phyloP scores from a whole-genome alignment of 2,329 filamentous ascomycete species.

The Epichloe typhina region DNA sequence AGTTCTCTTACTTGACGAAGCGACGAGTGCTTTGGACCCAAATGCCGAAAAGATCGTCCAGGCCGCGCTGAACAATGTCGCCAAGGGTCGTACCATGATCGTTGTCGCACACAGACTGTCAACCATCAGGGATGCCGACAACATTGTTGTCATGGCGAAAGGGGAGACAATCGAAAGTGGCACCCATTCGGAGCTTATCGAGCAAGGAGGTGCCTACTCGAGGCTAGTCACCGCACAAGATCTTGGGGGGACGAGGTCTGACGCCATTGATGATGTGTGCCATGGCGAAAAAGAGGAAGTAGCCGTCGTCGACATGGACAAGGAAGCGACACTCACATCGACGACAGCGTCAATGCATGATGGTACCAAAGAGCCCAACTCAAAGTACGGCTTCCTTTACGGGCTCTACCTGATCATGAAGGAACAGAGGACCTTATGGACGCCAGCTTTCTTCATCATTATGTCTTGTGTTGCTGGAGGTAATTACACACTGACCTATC shows the following conservation, averaged over 20 bases:
- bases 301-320: constrained; percentile 15
- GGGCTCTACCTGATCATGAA: constrained; percentile 17
- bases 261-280: constrained; percentile 2
- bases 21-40: constrained; percentile 44
- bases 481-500: constrained; percentile 4
- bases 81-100: constrained; percentile 47
- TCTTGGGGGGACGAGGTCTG: constrained; percentile 16
- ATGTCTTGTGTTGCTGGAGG: constrained; percentile 17
- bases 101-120: constrained; percentile 50
- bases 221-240: constrained; percentile 34
- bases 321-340: constrained; percentile 11
- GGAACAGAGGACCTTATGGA: constrained; percentile 18
- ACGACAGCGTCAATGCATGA: constrained; percentile 10
- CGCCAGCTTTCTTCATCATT: constrained; percentile 9
- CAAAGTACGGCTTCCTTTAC: constrained; percentile 15
- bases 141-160: constrained; percentile 50
- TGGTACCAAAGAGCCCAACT: constrained; percentile 4
- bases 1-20: constrained; percentile 56
- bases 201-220: constrained; percentile 33
- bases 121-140: constrained; percentile 47
- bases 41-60: constrained; percentile 39
- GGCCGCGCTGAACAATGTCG: constrained; percentile 37
- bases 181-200: constrained; percentile 44
- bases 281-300: constrained; percentile 9
- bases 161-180: constrained; percentile 49